Conservation (phyloP, 768 basidiomycete genomes). For the Amanita subjunquillea region DNA sequence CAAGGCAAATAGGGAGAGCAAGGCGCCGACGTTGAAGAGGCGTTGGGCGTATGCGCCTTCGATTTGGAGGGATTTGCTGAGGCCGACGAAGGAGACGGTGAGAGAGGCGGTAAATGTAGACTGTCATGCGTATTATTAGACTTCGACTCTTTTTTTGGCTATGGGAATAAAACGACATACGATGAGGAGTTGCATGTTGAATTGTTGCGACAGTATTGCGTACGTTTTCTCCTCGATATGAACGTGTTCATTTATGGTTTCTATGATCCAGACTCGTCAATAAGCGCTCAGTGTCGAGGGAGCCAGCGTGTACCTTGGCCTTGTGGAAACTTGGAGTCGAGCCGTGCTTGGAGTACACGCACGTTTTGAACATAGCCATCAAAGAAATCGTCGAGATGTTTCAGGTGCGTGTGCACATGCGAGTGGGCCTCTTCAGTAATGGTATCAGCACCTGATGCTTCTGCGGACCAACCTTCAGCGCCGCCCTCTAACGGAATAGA, state of each 20-base stretch:
- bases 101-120: constrained; percentile 21
- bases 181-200: constrained; percentile 19
- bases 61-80: constrained; percentile 15
- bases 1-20: constrained; percentile 21
- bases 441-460: neutral
- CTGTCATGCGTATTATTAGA: constrained; percentile 8
- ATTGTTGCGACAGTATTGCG: constrained; percentile 15
- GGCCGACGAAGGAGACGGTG: constrained; percentile 17
- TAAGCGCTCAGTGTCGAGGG: too few relatives aligned
- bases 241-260: neutral
- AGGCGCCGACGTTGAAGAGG: constrained; percentile 19
- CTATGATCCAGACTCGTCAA: neutral
- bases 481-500: neutral
- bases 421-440: neutral
- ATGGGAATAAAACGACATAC: constrained; percentile 9
- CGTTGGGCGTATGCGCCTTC: constrained; percentile 8
- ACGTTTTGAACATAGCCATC: constrained; percentile 17
- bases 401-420: constrained; percentile 12
- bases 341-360: constrained; percentile 13
- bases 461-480: neutral
- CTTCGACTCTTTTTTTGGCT: neutral
- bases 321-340: constrained; percentile 3
- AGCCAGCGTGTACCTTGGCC: neutral
- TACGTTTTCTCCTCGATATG: constrained; percentile 7
- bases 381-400: constrained; percentile 18